Evolutionary conservation across 2,329 filamentous ascomycete species (phyloP), one percentile per base, ranked within the genome.

Genomic region (Penicillium sp.): DNA sequence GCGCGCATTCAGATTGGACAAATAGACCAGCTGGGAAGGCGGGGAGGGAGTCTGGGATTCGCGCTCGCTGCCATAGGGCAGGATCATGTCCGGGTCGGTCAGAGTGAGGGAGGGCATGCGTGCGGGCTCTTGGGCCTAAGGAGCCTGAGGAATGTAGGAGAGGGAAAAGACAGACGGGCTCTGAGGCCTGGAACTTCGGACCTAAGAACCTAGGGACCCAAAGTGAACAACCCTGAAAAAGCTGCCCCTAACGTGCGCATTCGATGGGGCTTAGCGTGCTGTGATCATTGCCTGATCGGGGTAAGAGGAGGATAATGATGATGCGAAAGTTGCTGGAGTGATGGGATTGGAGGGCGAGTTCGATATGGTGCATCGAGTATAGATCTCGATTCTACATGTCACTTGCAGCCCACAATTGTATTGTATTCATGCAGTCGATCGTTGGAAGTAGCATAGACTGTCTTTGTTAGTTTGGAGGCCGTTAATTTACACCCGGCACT

Each of bases 31-130:
- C 72, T 65, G 77, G 66, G 69, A 82, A 74, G 67, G 79, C 75
- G 68, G 79, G 77, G 66, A 81, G 73, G 70, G 77, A 70, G 70
- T 77, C 59, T 69, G 81, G 68, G 70, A 68, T 61, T 72, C 66
- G 61, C 70, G 71, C 54, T 72, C 70, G 57, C 79, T 80, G 59
- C 85, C 83, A 68, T 88, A 85, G 55, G 92, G 92, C 47, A 96
- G 77, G 65, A 96, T 95, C 90, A 96, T 92, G 70, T 95, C 92
- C 47, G 91, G 90, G 71, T 96, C 95, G 51, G 90, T 95, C 65
- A 96, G 78, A 2, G 92, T 95, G 43, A 92, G 92, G 54, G 90
- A 95, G 12, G 84, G 85, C 58, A 88, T 85, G 41, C 66, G 62
- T 23, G 57, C 31, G 58, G 62, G 16, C 54, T 53, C 47, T 45